Conservation (phyloP, 768 basidiomycete species). For the Podaxis mareebaensis region DNA sequence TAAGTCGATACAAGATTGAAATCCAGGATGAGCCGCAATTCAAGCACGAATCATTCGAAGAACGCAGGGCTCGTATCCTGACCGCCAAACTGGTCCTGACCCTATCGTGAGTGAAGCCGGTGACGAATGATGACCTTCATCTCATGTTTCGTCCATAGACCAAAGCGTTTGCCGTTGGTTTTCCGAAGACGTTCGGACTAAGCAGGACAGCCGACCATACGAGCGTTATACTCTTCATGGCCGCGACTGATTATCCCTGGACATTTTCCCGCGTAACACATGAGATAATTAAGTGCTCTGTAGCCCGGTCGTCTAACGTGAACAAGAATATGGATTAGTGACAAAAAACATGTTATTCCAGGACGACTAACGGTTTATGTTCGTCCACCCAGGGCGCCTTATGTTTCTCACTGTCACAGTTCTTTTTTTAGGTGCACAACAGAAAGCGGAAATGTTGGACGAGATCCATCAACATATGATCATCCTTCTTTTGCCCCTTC, state of each 20-base stretch:
- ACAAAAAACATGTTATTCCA: too few species aligned
- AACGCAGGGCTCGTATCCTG: slow-evolving; percentile 44
- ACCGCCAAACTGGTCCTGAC: slow-evolving; percentile 37
- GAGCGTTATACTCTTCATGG: background rate
- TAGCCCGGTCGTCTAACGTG: too few species aligned
- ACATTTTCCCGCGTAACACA: background rate
- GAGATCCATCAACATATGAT: too few species aligned
- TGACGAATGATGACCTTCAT: background rate
- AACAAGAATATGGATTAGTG: too few species aligned
- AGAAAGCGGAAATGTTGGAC: too few species aligned
- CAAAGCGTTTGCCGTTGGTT: slow-evolving; percentile 25
- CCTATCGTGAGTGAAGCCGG: slow-evolving; percentile 39
- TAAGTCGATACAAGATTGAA: slow-evolving; percentile 46
- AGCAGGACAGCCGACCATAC: background rate
- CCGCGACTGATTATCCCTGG: background rate
- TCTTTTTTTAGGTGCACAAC: too few species aligned
- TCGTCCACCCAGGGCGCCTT: too few species aligned
- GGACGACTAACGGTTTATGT: too few species aligned
- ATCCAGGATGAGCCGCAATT: slow-evolving; percentile 53
- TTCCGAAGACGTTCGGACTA: slow-evolving; percentile 18
- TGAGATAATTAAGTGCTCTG: too few species aligned
- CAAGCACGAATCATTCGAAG: slow-evolving; percentile 45
- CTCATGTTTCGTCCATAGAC: slow-evolving; percentile 18
- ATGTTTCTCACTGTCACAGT: too few species aligned
- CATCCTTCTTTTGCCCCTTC: too few species aligned